phyloP scores from a whole-genome alignment of 2,329 filamentous ascomycete genomes.

The Colletotrichum endophyticum region DNA sequence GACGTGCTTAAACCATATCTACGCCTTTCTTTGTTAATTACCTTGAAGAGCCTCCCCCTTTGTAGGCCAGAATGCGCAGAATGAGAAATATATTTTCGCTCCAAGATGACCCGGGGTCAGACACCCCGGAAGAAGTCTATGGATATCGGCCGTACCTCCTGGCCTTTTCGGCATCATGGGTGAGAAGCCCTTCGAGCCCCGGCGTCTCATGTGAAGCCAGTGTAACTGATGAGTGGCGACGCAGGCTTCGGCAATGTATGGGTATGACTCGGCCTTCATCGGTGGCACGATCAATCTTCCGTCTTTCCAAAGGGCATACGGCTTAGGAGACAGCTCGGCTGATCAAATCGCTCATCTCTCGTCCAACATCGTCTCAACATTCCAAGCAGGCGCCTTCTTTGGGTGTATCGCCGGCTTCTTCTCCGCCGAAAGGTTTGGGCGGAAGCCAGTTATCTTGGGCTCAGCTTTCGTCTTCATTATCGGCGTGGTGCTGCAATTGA shows the following conservation, averaged over 20 bases:
- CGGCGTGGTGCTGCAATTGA: neutral
- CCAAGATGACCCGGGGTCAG: neutral
- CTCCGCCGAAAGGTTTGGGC: neutral
- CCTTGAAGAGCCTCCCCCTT: too few species aligned
- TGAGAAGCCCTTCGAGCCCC: neutral
- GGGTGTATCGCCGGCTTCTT: neutral
- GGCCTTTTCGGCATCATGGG: neutral
- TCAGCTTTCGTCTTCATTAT: neutral
- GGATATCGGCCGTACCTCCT: neutral
- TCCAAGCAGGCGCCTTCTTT: neutral
- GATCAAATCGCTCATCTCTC: neutral
- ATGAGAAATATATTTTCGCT: neutral
- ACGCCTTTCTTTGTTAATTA: accelerated
- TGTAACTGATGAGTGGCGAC: neutral
- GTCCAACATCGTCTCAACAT: neutral
- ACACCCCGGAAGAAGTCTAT: neutral
- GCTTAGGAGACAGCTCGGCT: neutral
- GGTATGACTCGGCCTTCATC: neutral
- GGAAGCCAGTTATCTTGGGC: neutral
- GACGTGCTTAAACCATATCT: accelerated
- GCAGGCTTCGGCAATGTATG: neutral
- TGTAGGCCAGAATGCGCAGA: neutral
- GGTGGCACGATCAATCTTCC: neutral
- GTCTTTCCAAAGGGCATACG: neutral
- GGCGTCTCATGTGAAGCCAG: accelerated